Conservation (phyloP, 2,329 filamentous ascomycete species). For the Trichoderma sp. region DNA sequence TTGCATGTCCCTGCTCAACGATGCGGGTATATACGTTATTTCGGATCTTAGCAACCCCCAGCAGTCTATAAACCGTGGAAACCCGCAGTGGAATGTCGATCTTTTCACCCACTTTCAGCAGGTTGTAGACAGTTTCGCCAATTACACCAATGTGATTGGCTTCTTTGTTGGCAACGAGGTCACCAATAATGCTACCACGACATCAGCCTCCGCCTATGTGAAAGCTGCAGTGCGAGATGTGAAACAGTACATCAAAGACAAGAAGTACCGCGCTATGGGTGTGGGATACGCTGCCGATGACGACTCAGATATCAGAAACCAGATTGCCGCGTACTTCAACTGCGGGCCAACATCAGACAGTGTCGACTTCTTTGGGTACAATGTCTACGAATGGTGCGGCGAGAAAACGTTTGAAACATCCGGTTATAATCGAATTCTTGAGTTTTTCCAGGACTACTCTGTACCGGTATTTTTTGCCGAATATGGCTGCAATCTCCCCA, state of each 20-base stretch:
- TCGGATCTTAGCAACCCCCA: slow-evolving; percentile 82
- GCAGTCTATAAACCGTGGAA: slow-evolving; percentile 79
- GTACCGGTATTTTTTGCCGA: slow-evolving; percentile 98
- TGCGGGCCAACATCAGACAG: slow-evolving; percentile 64
- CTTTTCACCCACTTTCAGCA: slow-evolving; percentile 78
- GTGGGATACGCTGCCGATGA: slow-evolving; percentile 97
- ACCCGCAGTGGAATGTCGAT: slow-evolving; percentile 75
- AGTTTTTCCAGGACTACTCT: slow-evolving; percentile 85
- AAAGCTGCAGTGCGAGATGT: slow-evolving; percentile 96
- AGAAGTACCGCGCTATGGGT: slow-evolving; percentile 74
- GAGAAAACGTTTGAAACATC: slow-evolving; percentile 73
- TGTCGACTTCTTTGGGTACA: slow-evolving; percentile 99
- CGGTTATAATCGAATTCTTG: slow-evolving; percentile 76
- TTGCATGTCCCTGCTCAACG: slow-evolving; percentile 81
- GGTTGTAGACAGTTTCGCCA: slow-evolving; percentile 76
- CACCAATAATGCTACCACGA: slow-evolving; percentile 85
- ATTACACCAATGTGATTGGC: slow-evolving; percentile 88
- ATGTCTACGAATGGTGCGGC: slow-evolving; percentile 99
- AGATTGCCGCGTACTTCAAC: slow-evolving; percentile 92
- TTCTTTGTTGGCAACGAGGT: slow-evolving; percentile 99
- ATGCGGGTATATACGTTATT: slow-evolving; percentile 91
- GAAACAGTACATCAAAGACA: slow-evolving; percentile 86
- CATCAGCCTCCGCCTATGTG: slow-evolving; percentile 85
- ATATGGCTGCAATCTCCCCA: slow-evolving; percentile 83
- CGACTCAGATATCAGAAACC: slow-evolving; percentile 74